Percentiles rank a stretch among this genome's conserved stretches.
Evolutionary conservation across 257 asterid species (phyloP).

Genomic region (Salvia rosmarinus): DNA sequence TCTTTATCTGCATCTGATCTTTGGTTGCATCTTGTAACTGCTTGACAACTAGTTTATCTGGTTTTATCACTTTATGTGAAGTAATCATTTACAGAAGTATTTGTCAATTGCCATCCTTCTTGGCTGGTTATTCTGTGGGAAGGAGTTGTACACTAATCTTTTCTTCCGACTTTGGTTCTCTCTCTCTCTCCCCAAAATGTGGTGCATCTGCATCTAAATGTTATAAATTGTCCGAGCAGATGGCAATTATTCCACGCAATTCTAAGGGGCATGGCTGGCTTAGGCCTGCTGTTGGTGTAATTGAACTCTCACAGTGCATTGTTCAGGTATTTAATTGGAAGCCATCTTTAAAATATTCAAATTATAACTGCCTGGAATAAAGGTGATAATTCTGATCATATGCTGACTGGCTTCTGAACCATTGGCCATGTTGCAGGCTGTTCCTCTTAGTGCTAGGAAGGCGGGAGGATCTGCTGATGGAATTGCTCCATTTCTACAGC

Average conservation of each 20-base stretch:
- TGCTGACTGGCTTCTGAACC: slow-evolving; percentile 21
- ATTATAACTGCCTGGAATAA: not conserved
- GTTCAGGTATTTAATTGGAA: slow-evolving; percentile 62
- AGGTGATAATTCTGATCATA: not conserved
- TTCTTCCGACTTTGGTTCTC: no score
- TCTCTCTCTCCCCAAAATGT: not conserved
- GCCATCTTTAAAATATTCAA: slow-evolving; percentile 3
- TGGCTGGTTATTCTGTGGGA: slow-evolving; percentile 11
- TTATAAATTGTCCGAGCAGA: slow-evolving; percentile 45
- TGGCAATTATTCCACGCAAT: slow-evolving; percentile 81
- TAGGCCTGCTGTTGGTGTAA: slow-evolving; percentile 77
- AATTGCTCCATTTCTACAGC: slow-evolving; percentile 83
- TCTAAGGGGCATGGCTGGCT: slow-evolving; percentile 92
- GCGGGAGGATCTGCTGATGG: slow-evolving; percentile 69
- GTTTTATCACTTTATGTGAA: no score
- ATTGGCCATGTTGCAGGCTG: slow-evolving; percentile 61
- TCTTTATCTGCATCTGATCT: no score
- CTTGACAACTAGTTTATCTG: no score
- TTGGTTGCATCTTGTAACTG: no score
- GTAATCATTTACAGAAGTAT: not conserved
- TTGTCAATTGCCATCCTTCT: not conserved
- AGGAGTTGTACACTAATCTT: not conserved
- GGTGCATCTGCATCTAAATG: slow-evolving; percentile 25
- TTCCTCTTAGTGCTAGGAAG: slow-evolving; percentile 87
- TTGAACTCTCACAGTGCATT: slow-evolving; percentile 89